Evolutionary conservation across 2,329 filamentous ascomycete genomes (phyloP).

Genomic region (Claviceps capensis): DNA sequence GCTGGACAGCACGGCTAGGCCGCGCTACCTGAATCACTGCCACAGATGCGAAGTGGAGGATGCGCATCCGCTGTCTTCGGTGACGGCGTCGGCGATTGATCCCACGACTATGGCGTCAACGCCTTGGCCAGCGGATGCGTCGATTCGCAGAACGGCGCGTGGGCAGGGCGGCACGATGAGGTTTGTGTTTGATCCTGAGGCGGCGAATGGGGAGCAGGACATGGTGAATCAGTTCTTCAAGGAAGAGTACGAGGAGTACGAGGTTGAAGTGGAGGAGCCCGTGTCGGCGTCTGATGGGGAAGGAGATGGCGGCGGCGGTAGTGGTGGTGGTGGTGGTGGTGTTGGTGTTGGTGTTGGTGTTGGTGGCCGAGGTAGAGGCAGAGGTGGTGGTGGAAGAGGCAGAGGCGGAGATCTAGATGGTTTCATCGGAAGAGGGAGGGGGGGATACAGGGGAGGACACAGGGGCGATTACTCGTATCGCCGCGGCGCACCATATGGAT

Average conservation of each 20-base stretch:
- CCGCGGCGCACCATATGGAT: slow-evolving; percentile 20
- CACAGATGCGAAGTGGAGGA: slow-evolving; percentile 33
- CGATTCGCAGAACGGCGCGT: slow-evolving; percentile 21
- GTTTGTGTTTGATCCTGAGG: slow-evolving; percentile 74
- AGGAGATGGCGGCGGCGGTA: slow-evolving; percentile 2
- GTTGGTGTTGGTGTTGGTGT: background rate
- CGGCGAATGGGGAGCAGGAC: slow-evolving; percentile 57
- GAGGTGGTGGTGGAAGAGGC: slow-evolving; percentile 12
- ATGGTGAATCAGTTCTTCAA: slow-evolving; percentile 55
- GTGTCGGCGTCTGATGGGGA: slow-evolving; percentile 21
- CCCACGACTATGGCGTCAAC: slow-evolving; percentile 18
- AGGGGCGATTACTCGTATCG: slow-evolving; percentile 14
- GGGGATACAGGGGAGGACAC: slow-evolving; percentile 13
- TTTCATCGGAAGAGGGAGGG: slow-evolving; percentile 8
- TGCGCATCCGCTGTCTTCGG: slow-evolving; percentile 17
- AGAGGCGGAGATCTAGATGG: background rate
- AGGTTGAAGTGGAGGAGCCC: slow-evolving; percentile 61
- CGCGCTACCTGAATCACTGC: slow-evolving; percentile 51
- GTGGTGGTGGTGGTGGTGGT: slow-evolving; percentile 5
- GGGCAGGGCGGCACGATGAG: slow-evolving; percentile 62
- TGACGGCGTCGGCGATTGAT: slow-evolving; percentile 8
- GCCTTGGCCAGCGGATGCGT: slow-evolving; percentile 22
- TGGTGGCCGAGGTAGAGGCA: background rate
- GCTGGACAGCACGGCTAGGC: slow-evolving; percentile 46
- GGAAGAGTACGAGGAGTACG: slow-evolving; percentile 63